phyloP scores from a whole-genome alignment of 2,329 filamentous ascomycete genomes.

The Aspergillus sojae region DNA sequence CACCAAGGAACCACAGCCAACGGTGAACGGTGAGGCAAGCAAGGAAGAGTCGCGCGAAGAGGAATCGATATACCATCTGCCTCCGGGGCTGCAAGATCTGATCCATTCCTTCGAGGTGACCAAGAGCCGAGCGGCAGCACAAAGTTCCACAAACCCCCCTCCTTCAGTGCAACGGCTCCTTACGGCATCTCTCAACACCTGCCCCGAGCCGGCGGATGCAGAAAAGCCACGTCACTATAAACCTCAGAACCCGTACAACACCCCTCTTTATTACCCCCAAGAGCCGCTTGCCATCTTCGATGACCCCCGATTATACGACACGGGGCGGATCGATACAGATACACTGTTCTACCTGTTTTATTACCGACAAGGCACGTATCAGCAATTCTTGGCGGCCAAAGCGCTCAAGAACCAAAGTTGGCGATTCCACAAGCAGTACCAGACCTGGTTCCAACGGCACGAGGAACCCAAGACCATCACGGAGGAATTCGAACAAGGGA shows the following conservation, averaged over 20 bases:
- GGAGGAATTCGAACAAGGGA: slow-evolving; percentile 97
- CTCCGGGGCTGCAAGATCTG: slow-evolving; percentile 83
- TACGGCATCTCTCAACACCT: slow-evolving; percentile 70
- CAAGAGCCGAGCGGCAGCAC: slow-evolving; percentile 64
- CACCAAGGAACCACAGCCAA: slow-evolving; percentile 40
- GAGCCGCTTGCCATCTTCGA: slow-evolving; percentile 91
- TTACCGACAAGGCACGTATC: slow-evolving; percentile 94
- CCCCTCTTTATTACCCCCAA: slow-evolving; percentile 83
- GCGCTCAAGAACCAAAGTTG: slow-evolving; percentile 98
- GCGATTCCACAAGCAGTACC: slow-evolving; percentile 99
- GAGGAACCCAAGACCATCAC: slow-evolving; percentile 99
- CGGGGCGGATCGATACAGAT: slow-evolving; percentile 82
- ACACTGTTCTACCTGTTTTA: slow-evolving; percentile 99
- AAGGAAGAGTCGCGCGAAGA: slow-evolving; percentile 53
- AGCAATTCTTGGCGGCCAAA: slow-evolving; percentile 93
- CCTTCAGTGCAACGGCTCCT: slow-evolving; percentile 74
- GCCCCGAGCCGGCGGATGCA: slow-evolving; percentile 75
- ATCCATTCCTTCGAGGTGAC: slow-evolving; percentile 87
- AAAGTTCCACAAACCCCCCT: slow-evolving; percentile 54
- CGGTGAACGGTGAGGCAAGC: slow-evolving; percentile 51
- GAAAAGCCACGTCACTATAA: slow-evolving; percentile 83
- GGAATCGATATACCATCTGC: slow-evolving; percentile 91
- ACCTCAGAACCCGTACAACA: slow-evolving; percentile 78
- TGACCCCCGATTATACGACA: slow-evolving; percentile 79
- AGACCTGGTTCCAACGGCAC: slow-evolving; percentile 98